Base-by-base conservation (phyloP, 2,329 filamentous ascomycete species). In the Fusarium sp. region DNA sequence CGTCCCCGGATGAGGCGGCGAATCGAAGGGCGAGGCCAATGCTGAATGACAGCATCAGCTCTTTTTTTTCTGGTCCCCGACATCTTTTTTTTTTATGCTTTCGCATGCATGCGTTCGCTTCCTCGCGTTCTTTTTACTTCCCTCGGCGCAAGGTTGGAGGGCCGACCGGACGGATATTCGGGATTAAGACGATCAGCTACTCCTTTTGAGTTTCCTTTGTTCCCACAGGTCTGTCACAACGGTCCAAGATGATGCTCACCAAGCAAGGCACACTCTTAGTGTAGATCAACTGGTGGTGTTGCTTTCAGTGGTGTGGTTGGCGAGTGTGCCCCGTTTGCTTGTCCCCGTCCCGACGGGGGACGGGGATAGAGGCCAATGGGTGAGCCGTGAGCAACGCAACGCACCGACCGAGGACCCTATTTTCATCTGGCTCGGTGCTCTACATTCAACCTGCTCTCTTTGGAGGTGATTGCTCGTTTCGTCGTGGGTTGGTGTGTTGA, bases 41-140 rank as follows among this genome's bases (percentile, higher is more conserved):
- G 57, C 48, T 54, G 65, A 30, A 75, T 74, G 72, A 74, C 72
- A 74, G 37, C 72, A 74, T 74, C 62, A 13, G 11, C 59, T 68
- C 64, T 35, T 5, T 60, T 16, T 27, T 59, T 41, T 60, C 8
- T 16, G 14, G 18, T 45, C 37, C 48, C 48, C 48, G 48, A 13
- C 32, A 34, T 56, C 34, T 57, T 34, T 20, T 27, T 64, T 52
- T 60, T 20, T 34, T 64, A 30, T 45, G 16, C 27, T 32, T 52
- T 32, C 2, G 10, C 18, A 52, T 52, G 48, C 48, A 52, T 52
- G 48, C 27, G 48, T 52, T 20, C 20, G 20, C 20, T 20, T 20
- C 48, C 32, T 52, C n/a, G 48, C 32, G 45, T 25, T 16, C 13
- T n/a, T 52, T 52, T 52, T 52, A 32, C 48, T 32, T n/a, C 25